These are phyloP conservation scores for Phaseolus lunatus DNA, from an alignment of 306 rosid genomes.

Conservation along the genomic window DNA sequence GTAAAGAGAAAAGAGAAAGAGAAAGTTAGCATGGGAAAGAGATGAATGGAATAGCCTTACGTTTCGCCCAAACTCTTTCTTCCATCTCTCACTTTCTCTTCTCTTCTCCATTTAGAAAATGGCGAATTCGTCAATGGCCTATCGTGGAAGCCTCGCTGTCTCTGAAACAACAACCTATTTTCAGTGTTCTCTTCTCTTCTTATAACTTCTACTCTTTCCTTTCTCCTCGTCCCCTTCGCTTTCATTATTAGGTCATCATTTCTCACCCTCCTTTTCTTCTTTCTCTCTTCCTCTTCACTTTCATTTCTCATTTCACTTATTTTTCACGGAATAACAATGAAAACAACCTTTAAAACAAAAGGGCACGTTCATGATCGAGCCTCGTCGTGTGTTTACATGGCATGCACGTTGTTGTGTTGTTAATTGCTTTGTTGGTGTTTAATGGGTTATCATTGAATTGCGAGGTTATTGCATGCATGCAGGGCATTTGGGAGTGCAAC, in stretches of 20 bases:
- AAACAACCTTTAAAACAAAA: background rate
- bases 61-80: slow-evolving; percentile 36
- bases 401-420: background rate
- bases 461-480: slow-evolving; percentile 43
- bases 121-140: slow-evolving; percentile 51
- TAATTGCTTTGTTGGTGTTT: background rate
- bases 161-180: slow-evolving; percentile 44
- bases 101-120: slow-evolving; percentile 41
- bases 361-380: background rate
- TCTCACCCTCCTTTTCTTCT: background rate
- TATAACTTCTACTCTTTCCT: slow-evolving; percentile 38
- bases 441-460: slow-evolving; percentile 13
- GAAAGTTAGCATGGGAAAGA: background rate
- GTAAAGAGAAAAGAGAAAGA: background rate
- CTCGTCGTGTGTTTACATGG: slow-evolving; percentile 2
- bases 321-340: background rate
- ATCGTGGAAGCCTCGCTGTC: slow-evolving; percentile 43
- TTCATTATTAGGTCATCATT: slow-evolving; percentile 39
- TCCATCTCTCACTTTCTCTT: background rate
- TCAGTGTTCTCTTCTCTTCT: slow-evolving; percentile 45
- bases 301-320: background rate
- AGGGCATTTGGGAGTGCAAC: slow-evolving; percentile 61
- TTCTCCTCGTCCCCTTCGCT: slow-evolving; percentile 8
- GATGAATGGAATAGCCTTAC: slow-evolving; percentile 45
- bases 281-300: background rate